Evolutionary conservation across 768 basidiomycete genomes (phyloP), one percentile per base, ranked within the genome.

Genomic region (Tubosaeta sp.): DNA sequence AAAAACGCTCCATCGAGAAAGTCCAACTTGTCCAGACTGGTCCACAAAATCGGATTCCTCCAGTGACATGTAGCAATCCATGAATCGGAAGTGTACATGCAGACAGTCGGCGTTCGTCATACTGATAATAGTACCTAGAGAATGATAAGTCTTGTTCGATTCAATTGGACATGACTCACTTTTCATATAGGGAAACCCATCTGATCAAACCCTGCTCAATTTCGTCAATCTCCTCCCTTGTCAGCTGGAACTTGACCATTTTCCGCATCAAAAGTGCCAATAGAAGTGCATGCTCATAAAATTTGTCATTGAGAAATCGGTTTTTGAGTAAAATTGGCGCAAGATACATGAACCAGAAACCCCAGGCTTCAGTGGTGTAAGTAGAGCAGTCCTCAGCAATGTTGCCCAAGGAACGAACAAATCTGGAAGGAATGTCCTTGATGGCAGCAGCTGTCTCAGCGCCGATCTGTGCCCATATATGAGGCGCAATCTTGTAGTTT

Each of bases 391-490:
- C 22, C 22, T 22, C 22, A 22, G 22, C 22, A 22, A 22, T 22
- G 22, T 22, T 22, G 22, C 22, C 22, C 22, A 22, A 22, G 22
- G 22, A 22, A 22, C 22, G 3, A 2, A 75, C 51, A 17, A 59
- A 54, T 59, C 72, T 67, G 0, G 61, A 68, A 48, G 68, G n/a
- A 64, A 74, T 38, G 54, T 62, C 17, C 52, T 57, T 6, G 9
- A 56, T 44, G 2, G 62, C 48, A 12, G 47, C 58, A 19, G 48
- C 53, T 0, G 69, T 71, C 33, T 65, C 74, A 14, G 54, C 46
- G 0, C 76, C 71, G 39, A 80, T 70, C 0, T 67, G 70, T 19
- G 75, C 65, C 78, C 77, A 78, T 1, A 77, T 64, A 1, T 55
- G 48, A 3, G 35, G 35, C 0, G 22, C 17, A 14, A 76, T 54